A percentile compares a stretch with the other conserved stretches of the same genome.
Conservation (phyloP, 495 filamentous ascomycete genomes). For the Penicillium angulare region DNA sequence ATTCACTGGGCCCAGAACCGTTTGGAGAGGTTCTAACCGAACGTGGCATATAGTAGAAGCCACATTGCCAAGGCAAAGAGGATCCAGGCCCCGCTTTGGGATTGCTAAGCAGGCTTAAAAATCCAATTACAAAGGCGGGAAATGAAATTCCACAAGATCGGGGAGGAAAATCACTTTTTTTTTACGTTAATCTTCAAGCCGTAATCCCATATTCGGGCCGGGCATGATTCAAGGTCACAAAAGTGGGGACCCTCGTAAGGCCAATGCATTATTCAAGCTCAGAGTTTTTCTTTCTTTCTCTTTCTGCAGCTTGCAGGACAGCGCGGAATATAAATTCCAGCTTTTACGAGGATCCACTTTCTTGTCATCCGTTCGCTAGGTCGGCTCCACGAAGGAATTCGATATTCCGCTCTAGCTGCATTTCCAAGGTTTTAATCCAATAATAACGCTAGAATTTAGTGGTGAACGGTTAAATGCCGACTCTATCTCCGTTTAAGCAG, state of each 20-base stretch:
- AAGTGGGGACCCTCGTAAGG: not conserved
- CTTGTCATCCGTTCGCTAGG: no score
- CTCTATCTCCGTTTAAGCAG: conserved; percentile 13
- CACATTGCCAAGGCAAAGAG: not conserved
- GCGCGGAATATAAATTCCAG: conserved; percentile 14
- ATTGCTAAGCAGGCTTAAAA: not conserved
- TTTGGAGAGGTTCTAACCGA: not conserved
- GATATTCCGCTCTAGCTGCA: conserved; percentile 10
- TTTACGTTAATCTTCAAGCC: no score
- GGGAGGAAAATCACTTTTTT: no score
- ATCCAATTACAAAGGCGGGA: not conserved
- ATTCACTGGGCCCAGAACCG: not conserved
- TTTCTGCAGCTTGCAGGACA: no score
- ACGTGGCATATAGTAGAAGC: not conserved
- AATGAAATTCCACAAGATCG: not conserved
- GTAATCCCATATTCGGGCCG: not conserved
- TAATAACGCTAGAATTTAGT: conserved; percentile 4
- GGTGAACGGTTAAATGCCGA: conserved; percentile 15
- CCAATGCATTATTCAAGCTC: not conserved
- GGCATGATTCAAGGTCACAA: not conserved
- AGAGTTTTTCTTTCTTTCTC: no score
- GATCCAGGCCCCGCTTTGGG: no score
- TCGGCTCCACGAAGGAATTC: conserved; percentile 10
- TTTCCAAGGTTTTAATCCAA: not conserved
- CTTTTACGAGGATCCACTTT: not conserved